Conservation (phyloP, 495 filamentous ascomycete species). For the Aspergillus mulundensis region DNA sequence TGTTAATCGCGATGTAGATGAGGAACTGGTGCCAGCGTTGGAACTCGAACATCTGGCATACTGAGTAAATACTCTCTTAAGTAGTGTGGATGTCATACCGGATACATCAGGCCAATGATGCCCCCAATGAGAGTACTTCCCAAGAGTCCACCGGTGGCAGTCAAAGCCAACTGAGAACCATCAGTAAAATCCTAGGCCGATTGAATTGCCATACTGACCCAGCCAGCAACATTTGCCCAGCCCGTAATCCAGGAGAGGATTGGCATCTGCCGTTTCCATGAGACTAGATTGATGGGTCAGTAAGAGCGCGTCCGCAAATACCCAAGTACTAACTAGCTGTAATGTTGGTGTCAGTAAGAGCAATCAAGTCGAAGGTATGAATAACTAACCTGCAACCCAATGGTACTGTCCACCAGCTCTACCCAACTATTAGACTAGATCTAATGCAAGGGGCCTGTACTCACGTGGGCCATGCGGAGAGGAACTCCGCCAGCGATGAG, state of each 20-base stretch:
- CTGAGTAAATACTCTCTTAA: background rate
- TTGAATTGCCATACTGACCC: constrained; percentile 41
- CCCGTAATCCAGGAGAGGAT: constrained; percentile 67
- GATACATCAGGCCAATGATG: constrained; percentile 56
- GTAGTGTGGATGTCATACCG: constrained; percentile 28
- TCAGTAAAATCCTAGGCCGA: background rate
- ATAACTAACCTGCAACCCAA: constrained; percentile 61
- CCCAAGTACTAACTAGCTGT: constrained; percentile 28
- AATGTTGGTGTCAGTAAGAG: constrained; percentile 3
- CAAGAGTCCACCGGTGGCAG: constrained; percentile 45
- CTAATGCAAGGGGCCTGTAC: constrained; percentile 12
- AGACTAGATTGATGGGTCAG: constrained; percentile 24
- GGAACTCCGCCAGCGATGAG: constrained; percentile 66
- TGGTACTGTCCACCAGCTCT: constrained; percentile 66
- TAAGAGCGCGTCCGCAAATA: background rate
- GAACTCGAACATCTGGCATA: constrained; percentile 41
- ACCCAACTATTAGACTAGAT: constrained; percentile 11
- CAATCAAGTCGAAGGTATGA: background rate
- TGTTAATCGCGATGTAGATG: constrained; percentile 64
- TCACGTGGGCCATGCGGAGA: constrained; percentile 67
- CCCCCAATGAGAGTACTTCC: constrained; percentile 57
- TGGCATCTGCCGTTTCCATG: constrained; percentile 56
- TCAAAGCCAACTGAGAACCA: constrained; percentile 52
- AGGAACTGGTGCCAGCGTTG: constrained; percentile 71
- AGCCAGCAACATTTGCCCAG: constrained; percentile 72